A percentile compares a stretch with the other conserved stretches of the same genome.
Evolutionary conservation across 441 rosid genomes (phyloP).

Genomic region (Melastoma candidum): DNA sequence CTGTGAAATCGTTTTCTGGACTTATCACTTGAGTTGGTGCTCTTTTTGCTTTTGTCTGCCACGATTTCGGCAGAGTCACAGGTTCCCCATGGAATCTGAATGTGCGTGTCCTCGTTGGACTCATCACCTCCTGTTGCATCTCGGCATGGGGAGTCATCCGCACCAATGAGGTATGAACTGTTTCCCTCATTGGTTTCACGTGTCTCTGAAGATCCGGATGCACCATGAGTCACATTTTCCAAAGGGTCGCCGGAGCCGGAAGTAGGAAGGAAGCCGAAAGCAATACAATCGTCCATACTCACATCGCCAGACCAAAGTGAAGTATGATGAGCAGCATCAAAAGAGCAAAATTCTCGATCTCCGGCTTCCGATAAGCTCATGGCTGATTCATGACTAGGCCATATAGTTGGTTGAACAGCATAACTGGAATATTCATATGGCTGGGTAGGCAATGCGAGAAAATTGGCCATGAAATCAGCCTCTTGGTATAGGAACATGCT

Average conservation of each 20-base stretch:
- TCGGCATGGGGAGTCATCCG: slow-evolving; percentile 18
- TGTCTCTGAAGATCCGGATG: slow-evolving; percentile 29
- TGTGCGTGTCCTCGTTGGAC: slow-evolving; percentile 10
- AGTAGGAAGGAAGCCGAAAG: slow-evolving; percentile 14
- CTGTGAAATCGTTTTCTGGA: slow-evolving; percentile 45
- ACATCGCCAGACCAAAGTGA: slow-evolving; percentile 23
- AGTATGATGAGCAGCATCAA: slow-evolving; percentile 13
- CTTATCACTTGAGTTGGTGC: slow-evolving; percentile 19
- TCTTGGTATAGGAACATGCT: slow-evolving; percentile 51
- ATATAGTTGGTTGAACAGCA: slow-evolving; percentile 15
- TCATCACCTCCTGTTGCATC: slow-evolving; percentile 26
- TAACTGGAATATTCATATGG: slow-evolving; percentile 14
- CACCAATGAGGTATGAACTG: slow-evolving; percentile 30
- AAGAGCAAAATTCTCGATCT: slow-evolving; percentile 13
- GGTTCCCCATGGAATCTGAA: slow-evolving; percentile 14
- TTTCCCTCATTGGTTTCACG: slow-evolving; percentile 26
- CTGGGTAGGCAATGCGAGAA: slow-evolving; percentile 6
- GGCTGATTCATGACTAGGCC: slow-evolving; percentile 31
- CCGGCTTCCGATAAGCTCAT: slow-evolving; percentile 17
- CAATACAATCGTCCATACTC: slow-evolving; percentile 18
- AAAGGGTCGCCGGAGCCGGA: slow-evolving; percentile 24
- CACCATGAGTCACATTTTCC: slow-evolving; percentile 18
- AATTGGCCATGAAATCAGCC: slow-evolving; percentile 62
- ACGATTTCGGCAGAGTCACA: slow-evolving; percentile 7
- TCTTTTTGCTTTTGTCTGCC: slow-evolving; percentile 19